Conservation (phyloP, 2,329 filamentous ascomycete species). For the Ophiosphaerella korrae region DNA sequence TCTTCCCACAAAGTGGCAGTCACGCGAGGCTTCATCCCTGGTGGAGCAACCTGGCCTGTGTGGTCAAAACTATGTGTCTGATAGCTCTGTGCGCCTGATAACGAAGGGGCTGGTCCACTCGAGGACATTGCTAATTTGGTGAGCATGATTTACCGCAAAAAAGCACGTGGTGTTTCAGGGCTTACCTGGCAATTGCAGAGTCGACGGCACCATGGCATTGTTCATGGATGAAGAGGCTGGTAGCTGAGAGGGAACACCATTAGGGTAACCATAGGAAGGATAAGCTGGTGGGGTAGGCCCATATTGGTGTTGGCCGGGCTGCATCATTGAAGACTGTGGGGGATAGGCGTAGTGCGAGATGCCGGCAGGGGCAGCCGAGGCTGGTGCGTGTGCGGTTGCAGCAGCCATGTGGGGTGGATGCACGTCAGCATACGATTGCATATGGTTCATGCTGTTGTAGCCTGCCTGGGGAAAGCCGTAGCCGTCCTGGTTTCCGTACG, state of each 20-base stretch:
- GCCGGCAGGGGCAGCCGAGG: slow-evolving; percentile 74
- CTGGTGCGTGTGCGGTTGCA: slow-evolving; percentile 74
- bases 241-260: slow-evolving; percentile 76
- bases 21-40: slow-evolving; percentile 93
- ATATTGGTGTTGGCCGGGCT: slow-evolving; percentile 71
- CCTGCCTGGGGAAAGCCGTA: slow-evolving; percentile 44
- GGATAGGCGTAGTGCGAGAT: slow-evolving; percentile 76
- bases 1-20: slow-evolving; percentile 98
- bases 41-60: slow-evolving; percentile 89
- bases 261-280: slow-evolving; percentile 74
- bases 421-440: slow-evolving; percentile 84
- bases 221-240: slow-evolving; percentile 74
- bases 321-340: slow-evolving; percentile 73
- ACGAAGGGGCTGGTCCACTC: slow-evolving; percentile 32
- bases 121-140: slow-evolving; percentile 40
- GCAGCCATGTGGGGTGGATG: slow-evolving; percentile 76
- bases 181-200: slow-evolving; percentile 67
- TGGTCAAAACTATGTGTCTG: slow-evolving; percentile 70
- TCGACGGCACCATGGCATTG: slow-evolving; percentile 68
- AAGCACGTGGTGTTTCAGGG: neutral
- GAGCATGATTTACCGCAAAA: slow-evolving; percentile 8
- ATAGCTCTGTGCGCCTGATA: slow-evolving; percentile 40
- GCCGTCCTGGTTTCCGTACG: slow-evolving; percentile 47
- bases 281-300: slow-evolving; percentile 63
- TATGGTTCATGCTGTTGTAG: slow-evolving; percentile 76